Evolutionary conservation across 2,329 filamentous ascomycete species (phyloP).

Genomic region (Nigrospora sphaerica): DNA sequence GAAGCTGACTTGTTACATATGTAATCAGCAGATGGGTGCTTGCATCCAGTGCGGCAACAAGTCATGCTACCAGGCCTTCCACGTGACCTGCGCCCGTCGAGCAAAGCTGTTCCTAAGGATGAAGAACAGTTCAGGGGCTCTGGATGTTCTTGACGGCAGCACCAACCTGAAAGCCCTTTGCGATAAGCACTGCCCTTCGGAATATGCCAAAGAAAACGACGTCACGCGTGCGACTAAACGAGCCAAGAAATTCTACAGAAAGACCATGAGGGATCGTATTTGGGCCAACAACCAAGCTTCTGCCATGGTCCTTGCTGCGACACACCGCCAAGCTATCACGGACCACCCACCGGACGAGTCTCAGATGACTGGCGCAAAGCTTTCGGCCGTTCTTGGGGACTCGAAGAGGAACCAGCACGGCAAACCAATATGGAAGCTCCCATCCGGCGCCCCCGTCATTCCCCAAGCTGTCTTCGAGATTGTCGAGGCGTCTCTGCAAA

Average conservation of each 20-base stretch:
- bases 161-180: conserved; percentile 91
- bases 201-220: conserved; percentile 81
- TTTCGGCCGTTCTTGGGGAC: conserved; percentile 66
- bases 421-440: conserved; percentile 81
- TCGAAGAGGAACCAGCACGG: conserved; percentile 64
- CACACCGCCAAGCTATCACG: conserved; percentile 55
- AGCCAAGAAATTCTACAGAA: conserved; percentile 83
- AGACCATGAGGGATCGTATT: conserved; percentile 77
- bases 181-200: conserved; percentile 85
- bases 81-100: conserved; percentile 88
- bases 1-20: conserved; percentile 94
- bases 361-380: conserved; percentile 76
- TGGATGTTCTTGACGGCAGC: conserved; percentile 69
- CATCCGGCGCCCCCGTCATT: conserved; percentile 90
- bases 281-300: conserved; percentile 90
- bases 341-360: conserved; percentile 73
- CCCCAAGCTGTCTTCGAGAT: conserved; percentile 81
- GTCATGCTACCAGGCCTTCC: conserved; percentile 92
- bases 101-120: conserved; percentile 88
- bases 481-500: conserved; percentile 74
- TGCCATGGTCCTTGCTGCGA: conserved; percentile 72
- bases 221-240: conserved; percentile 74
- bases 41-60: conserved; percentile 99
- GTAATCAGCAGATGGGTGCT: conserved; percentile 93
- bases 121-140: conserved; percentile 81